Conservation (phyloP, 2,329 filamentous ascomycete species). For the Diplodia seriata region DNA sequence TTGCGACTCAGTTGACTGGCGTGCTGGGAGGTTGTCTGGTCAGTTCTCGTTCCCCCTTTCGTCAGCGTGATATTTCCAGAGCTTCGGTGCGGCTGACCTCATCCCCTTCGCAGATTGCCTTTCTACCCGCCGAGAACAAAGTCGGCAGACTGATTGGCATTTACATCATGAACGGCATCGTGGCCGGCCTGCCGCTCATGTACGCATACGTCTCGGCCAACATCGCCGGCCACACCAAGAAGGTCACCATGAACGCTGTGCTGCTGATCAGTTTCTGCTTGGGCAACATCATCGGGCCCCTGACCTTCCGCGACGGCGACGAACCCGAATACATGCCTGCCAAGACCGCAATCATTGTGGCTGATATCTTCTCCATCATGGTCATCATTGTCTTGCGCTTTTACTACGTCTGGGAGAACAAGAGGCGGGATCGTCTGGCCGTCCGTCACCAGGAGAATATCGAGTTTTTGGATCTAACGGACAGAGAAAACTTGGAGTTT, state of each 20-base stretch:
- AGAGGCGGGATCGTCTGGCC: slow-evolving; percentile 36
- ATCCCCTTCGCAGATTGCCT: slow-evolving; percentile 33
- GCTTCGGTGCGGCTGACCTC: slow-evolving; percentile 32
- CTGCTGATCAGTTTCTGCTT: slow-evolving; percentile 51
- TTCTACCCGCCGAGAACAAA: slow-evolving; percentile 35
- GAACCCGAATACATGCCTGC: slow-evolving; percentile 46
- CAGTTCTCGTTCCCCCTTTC: neutral
- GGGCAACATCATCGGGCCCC: slow-evolving; percentile 52
- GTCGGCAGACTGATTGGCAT: slow-evolving; percentile 36
- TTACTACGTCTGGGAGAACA: slow-evolving; percentile 43
- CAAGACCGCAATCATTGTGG: slow-evolving; percentile 52
- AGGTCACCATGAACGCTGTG: slow-evolving; percentile 47
- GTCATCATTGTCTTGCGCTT: slow-evolving; percentile 37
- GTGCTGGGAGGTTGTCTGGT: slow-evolving; percentile 30
- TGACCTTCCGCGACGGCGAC: slow-evolving; percentile 42
- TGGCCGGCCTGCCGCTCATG: slow-evolving; percentile 35
- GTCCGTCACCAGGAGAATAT: slow-evolving; percentile 37
- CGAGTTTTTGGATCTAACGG: slow-evolving; percentile 35
- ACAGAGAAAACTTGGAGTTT: slow-evolving; percentile 36
- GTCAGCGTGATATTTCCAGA: slow-evolving; percentile 3
- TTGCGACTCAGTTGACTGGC: slow-evolving; percentile 33
- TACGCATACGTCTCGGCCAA: slow-evolving; percentile 38
- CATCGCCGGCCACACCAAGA: slow-evolving; percentile 48
- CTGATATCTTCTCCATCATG: slow-evolving; percentile 44
- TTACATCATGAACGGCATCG: slow-evolving; percentile 38